Evolutionary conservation across 2,329 filamentous ascomycete species (phyloP).

Genomic region (Pseudogymnoascus sp.): DNA sequence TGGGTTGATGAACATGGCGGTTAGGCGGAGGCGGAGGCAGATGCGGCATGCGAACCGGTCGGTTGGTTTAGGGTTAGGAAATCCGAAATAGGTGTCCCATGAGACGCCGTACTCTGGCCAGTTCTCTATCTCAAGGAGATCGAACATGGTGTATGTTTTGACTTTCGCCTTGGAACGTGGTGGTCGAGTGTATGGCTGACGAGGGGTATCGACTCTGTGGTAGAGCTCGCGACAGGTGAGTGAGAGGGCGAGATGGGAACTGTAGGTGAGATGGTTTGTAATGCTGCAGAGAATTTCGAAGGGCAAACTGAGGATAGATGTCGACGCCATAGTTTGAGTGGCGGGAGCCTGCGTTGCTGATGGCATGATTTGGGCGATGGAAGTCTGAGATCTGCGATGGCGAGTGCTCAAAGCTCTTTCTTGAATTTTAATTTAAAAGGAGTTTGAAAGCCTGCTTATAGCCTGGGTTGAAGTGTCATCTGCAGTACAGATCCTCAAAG

Average conservation of each 20-base stretch:
- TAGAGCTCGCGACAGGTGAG: neutral
- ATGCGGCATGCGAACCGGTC: neutral
- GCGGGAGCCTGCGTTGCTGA: neutral
- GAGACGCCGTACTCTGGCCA: neutral
- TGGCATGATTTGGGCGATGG: neutral
- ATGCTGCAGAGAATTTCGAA: neutral
- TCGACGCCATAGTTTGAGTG: neutral
- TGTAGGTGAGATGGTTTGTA: neutral
- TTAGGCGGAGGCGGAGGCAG: neutral
- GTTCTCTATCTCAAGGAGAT: neutral
- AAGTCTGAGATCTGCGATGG: neutral
- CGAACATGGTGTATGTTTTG: neutral
- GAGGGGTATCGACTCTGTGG: neutral
- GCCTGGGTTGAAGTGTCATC: neutral
- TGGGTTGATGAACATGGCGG: neutral
- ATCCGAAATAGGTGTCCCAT: neutral
- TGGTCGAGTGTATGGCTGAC: neutral
- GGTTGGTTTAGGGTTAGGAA: neutral
- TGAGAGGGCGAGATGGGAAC: neutral
- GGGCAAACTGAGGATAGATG: neutral
- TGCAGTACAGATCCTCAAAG: neutral
- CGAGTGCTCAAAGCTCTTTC: neutral
- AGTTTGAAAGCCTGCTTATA: neutral
- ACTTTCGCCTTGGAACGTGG: no score
- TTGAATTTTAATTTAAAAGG: neutral